These are phyloP conservation scores for Diddensiella transvaalensis DNA, from an alignment of 805 yeast genomes.

Conservation along the genomic window DNA sequence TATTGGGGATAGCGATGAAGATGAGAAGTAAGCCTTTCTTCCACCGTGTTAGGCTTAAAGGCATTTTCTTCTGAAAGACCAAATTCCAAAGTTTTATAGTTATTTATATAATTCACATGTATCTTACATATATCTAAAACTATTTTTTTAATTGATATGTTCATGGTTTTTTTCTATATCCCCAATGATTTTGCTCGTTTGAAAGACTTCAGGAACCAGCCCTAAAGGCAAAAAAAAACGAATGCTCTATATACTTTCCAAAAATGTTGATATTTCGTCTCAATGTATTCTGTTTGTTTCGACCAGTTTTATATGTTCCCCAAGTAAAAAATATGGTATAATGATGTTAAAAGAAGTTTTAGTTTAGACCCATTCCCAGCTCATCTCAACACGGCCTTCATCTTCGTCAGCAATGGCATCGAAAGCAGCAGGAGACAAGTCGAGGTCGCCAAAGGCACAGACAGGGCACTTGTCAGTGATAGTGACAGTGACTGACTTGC, in stretches of 20 bases:
- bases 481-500: constrained; percentile 52
- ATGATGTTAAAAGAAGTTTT: too few species aligned
- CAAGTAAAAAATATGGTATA: too few species aligned
- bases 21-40: constrained; percentile 25
- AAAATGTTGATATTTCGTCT: too few species aligned
- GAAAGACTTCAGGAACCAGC: not conserved
- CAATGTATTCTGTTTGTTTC: too few species aligned
- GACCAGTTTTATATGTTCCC: too few species aligned
- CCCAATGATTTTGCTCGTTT: too few species aligned
- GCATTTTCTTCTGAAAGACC: too few species aligned
- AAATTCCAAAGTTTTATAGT: not conserved
- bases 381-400: constrained; percentile 52
- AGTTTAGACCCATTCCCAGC: constrained; percentile 45
- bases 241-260: too few species aligned
- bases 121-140: not conserved
- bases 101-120: not conserved
- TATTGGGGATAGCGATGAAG: constrained; percentile 51
- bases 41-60: too few species aligned
- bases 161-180: too few species aligned
- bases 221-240: not conserved
- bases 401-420: constrained; percentile 45
- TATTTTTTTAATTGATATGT: not conserved
- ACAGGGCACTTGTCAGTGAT: constrained; percentile 58
- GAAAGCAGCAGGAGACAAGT: constrained; percentile 62
- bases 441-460: constrained; percentile 49